phyloP scores from a whole-genome alignment of 2,329 filamentous ascomycete genomes.

The Colletotrichum tropicicola region DNA sequence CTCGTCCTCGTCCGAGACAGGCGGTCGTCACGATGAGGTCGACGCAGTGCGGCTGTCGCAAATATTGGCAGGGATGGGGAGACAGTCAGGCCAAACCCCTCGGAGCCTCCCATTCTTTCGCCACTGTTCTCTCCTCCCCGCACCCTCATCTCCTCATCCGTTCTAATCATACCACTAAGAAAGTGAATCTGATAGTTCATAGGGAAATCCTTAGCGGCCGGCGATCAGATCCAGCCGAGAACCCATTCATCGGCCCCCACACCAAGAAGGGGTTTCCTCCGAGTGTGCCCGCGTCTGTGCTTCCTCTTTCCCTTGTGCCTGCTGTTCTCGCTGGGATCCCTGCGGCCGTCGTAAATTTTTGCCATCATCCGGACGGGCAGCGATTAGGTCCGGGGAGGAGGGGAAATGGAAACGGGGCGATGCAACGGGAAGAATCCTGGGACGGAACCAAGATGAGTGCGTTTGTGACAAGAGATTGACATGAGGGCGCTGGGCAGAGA shows the following conservation, averaged over 20 bases:
- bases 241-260: neutral
- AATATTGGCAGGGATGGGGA: neutral
- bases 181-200: neutral
- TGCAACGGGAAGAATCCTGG: neutral
- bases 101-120: neutral
- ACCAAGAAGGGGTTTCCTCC: neutral
- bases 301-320: neutral
- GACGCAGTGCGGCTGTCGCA: no score
- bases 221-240: neutral
- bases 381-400: neutral
- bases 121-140: conserved; percentile 10
- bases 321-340: no score
- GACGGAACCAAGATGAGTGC: neutral
- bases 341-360: no score
- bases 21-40: no score
- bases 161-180: neutral
- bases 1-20: neutral
- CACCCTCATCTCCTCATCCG: neutral
- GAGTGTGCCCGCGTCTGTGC: neutral
- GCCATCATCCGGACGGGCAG: no score
- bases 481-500: neutral
- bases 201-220: neutral
- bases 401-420: neutral
- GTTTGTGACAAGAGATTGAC: neutral
- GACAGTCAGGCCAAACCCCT: neutral